Evolutionary conservation across 176 grass and related monocot species (phyloP).

Genomic region (Aegilops bicornis): DNA sequence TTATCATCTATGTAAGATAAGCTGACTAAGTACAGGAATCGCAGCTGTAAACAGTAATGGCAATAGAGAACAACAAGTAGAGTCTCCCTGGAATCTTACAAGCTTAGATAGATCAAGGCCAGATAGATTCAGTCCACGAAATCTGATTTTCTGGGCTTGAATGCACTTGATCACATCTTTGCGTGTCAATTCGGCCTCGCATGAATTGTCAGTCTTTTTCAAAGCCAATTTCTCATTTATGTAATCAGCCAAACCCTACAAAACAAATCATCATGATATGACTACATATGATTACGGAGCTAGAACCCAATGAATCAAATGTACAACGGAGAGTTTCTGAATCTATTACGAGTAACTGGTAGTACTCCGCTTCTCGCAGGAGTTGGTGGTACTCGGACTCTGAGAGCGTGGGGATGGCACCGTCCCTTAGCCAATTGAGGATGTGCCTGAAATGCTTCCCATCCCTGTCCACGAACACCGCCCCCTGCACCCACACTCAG

Average conservation of each 20-base stretch:
- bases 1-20: not conserved
- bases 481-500: slow-evolving; percentile 55
- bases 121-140: slow-evolving; percentile 85
- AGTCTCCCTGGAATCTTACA: slow-evolving; percentile 48
- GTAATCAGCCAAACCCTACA: slow-evolving; percentile 39
- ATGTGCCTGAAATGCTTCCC: slow-evolving; percentile 91
- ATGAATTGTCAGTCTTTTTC: slow-evolving; percentile 3
- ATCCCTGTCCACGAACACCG: slow-evolving; percentile 88
- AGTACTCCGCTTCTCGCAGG: slow-evolving; percentile 89
- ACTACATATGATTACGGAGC: not conserved
- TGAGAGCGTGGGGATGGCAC: slow-evolving; percentile 50
- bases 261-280: slow-evolving; percentile 11
- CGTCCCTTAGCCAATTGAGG: slow-evolving; percentile 90
- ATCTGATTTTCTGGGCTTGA: slow-evolving; percentile 60
- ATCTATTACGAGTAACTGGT: slow-evolving; percentile 67
- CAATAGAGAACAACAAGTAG: slow-evolving; percentile 6
- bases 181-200: slow-evolving; percentile 38
- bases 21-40: not conserved
- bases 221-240: slow-evolving; percentile 38
- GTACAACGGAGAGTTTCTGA: not conserved
- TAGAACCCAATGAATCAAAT: not conserved
- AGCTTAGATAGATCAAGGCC: slow-evolving; percentile 85
- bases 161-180: slow-evolving; percentile 63
- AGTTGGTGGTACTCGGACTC: slow-evolving; percentile 66
- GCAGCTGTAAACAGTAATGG: not conserved